phyloP scores from a whole-genome alignment of 768 basidiomycete species.

The Lentinus brumalis region DNA sequence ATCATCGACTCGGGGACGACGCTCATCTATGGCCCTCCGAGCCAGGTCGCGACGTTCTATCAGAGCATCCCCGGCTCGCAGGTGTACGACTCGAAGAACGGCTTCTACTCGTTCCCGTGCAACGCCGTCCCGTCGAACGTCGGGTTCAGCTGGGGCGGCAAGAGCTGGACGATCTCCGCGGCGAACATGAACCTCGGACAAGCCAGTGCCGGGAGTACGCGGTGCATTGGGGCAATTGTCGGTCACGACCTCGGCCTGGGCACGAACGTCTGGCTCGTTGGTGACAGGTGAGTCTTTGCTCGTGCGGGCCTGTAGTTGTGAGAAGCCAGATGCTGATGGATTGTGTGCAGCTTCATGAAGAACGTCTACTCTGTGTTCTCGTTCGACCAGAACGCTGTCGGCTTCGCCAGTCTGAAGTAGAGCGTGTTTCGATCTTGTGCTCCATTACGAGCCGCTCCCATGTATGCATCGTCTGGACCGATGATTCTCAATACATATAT shows the following conservation, averaged over 20 bases:
- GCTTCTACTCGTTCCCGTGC: constrained; percentile 33
- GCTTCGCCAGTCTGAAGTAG: constrained; percentile 10
- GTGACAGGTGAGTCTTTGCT: constrained; percentile 23
- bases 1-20: constrained; percentile 35
- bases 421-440: neutral
- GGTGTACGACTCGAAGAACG: constrained; percentile 26
- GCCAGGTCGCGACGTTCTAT: constrained; percentile 26
- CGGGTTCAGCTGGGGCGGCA: constrained; percentile 33
- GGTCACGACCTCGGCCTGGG: constrained; percentile 33
- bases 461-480: too few species aligned
- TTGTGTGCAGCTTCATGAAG: constrained; percentile 8
- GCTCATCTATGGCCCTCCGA: constrained; percentile 31
- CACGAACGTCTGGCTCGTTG: constrained; percentile 32
- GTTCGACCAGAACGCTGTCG: constrained; percentile 5
- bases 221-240: constrained; percentile 33
- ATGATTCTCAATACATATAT: too few species aligned
- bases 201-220: constrained; percentile 13
- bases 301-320: neutral
- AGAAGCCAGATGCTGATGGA: neutral
- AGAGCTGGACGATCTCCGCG: constrained; percentile 33
- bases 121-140: constrained; percentile 21
- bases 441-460: neutral
- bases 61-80: constrained; percentile 21
- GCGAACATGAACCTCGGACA: constrained; percentile 30
- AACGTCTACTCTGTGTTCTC: constrained; percentile 16